Conservation (phyloP, 805 yeast genomes). For the Candida silvatica region DNA sequence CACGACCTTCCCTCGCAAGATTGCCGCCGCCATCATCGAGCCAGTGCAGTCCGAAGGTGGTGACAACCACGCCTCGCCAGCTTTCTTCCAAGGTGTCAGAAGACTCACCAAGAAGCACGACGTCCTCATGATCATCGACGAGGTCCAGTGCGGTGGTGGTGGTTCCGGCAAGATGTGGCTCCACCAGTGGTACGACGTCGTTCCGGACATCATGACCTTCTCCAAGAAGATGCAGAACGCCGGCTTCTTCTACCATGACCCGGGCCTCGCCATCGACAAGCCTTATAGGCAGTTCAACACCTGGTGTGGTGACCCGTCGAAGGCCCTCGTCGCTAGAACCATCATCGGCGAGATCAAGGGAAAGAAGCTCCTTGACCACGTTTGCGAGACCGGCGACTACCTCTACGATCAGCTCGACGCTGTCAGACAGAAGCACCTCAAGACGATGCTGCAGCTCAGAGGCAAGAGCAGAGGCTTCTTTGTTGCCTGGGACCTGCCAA, state of each 20-base stretch:
- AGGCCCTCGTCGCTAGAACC: slow-evolving; percentile 53
- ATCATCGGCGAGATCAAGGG: slow-evolving; percentile 47
- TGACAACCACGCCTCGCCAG: slow-evolving; percentile 60
- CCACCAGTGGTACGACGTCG: slow-evolving; percentile 58
- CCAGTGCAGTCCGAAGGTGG: slow-evolving; percentile 74
- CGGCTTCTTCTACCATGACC: slow-evolving; percentile 58
- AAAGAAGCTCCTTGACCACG: slow-evolving; percentile 38
- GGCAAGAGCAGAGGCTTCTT: slow-evolving; percentile 59
- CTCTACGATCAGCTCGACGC: slow-evolving; percentile 34
- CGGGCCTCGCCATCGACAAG: slow-evolving; percentile 46
- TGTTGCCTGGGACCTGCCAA: slow-evolving; percentile 53
- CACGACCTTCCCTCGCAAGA: slow-evolving; percentile 29
- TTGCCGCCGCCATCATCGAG: slow-evolving; percentile 48
- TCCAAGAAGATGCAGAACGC: slow-evolving; percentile 70
- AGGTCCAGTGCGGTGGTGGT: slow-evolving; percentile 71
- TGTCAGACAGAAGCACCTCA: slow-evolving; percentile 33
- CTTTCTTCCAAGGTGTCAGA: slow-evolving; percentile 56
- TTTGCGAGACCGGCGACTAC: slow-evolving; percentile 47
- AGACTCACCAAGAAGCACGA: slow-evolving; percentile 49
- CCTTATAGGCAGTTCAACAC: slow-evolving; percentile 70
- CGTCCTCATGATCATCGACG: slow-evolving; percentile 57
- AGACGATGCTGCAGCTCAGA: slow-evolving; percentile 39
- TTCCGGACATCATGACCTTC: slow-evolving; percentile 62
- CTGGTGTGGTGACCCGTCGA: slow-evolving; percentile 73
- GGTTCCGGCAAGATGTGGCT: slow-evolving; percentile 71